A percentile compares a stretch with the other conserved stretches of the same genome.
Evolutionary conservation across 305 asterid genomes (phyloP).

Genomic region (Solanum hybrid): DNA sequence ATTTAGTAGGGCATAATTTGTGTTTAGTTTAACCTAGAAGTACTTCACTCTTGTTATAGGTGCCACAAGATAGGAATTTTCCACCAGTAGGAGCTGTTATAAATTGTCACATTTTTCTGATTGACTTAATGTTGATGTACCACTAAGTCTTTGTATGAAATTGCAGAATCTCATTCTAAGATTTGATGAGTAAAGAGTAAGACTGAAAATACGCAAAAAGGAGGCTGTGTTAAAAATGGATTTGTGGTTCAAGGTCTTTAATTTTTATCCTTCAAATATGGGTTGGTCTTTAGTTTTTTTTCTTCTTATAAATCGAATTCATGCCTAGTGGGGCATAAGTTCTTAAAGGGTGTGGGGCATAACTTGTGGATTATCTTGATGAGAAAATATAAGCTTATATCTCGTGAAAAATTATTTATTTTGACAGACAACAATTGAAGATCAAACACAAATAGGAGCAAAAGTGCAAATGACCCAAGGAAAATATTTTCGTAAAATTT

Average conservation of each 20-base stretch:
- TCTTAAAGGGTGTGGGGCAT: not conserved
- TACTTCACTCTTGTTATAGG: not conserved
- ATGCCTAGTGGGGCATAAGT: not conserved
- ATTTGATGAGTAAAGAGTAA: not conserved
- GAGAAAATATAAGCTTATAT: not conserved
- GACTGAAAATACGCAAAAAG: not conserved
- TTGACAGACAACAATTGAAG: not conserved
- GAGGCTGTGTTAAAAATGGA: not conserved
- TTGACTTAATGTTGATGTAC: not conserved
- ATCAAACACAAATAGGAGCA: not conserved
- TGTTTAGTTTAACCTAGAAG: conserved; percentile 13
- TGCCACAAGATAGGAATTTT: not conserved
- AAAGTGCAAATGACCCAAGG: not conserved
- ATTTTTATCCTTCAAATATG: not conserved
- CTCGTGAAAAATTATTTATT: not conserved
- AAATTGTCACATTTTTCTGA: not conserved
- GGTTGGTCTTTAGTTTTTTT: not conserved
- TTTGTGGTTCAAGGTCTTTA: not conserved
- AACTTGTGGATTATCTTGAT: not conserved
- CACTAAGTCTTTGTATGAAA: not conserved
- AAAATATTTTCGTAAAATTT: no score
- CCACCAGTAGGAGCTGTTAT: not conserved
- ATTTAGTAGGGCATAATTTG: not conserved
- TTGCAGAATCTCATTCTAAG: not conserved
- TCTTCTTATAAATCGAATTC: not conserved